Evolutionary conservation across 2,329 filamentous ascomycete genomes (phyloP), one percentile per base, ranked within the genome.

Genomic region (Curvularia verruculosa): DNA sequence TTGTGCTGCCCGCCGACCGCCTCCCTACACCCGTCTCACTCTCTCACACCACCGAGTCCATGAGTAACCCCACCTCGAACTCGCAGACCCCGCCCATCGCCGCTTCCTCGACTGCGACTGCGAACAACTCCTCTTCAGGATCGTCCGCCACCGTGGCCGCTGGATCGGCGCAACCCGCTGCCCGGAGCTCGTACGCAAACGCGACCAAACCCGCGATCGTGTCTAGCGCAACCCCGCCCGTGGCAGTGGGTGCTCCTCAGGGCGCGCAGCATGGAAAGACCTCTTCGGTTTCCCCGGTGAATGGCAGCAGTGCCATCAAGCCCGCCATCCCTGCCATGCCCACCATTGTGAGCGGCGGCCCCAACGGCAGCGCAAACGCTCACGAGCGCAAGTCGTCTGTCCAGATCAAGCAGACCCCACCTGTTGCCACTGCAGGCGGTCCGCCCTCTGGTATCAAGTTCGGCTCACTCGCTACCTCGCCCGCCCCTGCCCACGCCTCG

Each of bases 311-410:
- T 78, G 89, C 55, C 46, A 56, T 59, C 54, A 59, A 57, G 49
- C 57, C 57, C 10, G 57, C 57, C 9, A 49, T 59, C 29, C 57
- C 57, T 39, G 50, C 84, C 60, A 78, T 81, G 68, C 83, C 87
- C 64, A 81, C 82, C 63, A 86, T 89, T 67, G 85, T 83, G 61
- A 84, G 85, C 77, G 85, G 82, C 72, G 82, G 83, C 72, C 83
- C 83, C 71, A 95, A 96, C 85, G 91, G 91, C 70, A 80, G 70
- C 46, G 88, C 92, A 68, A 93, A 97, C 81, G 85, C 83, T 74
- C 87, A 98, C 81, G 85, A 83, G 74, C 87, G 92, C 75, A 96
- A 96, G 80, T 96, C 88, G 64, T 97, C 94, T 18, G 89, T 96
- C 71, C 96, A 93, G 71, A 96, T 97, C 82, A 92, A 87, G 77